Evolutionary conservation across 1,284 basidiomycete species (phyloP), one percentile per base, ranked within the genome.

Genomic region (Sanghuangporus baumii): DNA sequence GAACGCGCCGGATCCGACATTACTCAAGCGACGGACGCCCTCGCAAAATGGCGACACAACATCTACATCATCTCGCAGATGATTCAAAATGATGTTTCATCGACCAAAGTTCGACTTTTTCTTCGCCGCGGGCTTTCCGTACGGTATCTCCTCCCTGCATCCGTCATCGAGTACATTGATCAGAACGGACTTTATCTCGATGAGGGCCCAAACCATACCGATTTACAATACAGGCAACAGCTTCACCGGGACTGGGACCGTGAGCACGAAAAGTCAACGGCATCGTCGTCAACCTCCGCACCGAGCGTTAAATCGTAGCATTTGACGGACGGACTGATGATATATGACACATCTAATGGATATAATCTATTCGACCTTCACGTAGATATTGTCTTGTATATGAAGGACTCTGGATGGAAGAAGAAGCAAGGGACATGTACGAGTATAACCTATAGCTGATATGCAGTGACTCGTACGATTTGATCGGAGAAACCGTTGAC

Each of bases 61-160:
- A 95, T 99, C 67, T 88, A 94, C 72, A 87, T 98, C 67, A 91
- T 97, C 70, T 89, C 93, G 62, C 96, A 99, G 75, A 85, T 98
- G 60, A 98, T 99, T 69, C 95, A 98, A 75, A 99, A 99, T 74
- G 96, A 99, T 73, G 96, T 99, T 55, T 96, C 94, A 16, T 94
- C 91, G 64, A 97, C 95, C 34, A 98, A 98, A 79, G 94, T 94
- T 64, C 73, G 90, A 50, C 77, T 99, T 46, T 98, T 98, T 76
- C 83, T 99, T 41, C 81, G 94, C 66, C 84, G 96, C 66, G 95
- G 96, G 2, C 89, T 98, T 71, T 95, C 92, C 66, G 94, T 99
- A 71, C 90, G 89, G 67, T 99, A 98, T 75, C 84, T 99, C 38
- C 80, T 98, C 55, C 96, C 96, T 3, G 86, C 91, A 65, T 85